Evolutionary conservation across 1,284 basidiomycete species (phyloP).

Genomic region (Ustilago crameri): DNA sequence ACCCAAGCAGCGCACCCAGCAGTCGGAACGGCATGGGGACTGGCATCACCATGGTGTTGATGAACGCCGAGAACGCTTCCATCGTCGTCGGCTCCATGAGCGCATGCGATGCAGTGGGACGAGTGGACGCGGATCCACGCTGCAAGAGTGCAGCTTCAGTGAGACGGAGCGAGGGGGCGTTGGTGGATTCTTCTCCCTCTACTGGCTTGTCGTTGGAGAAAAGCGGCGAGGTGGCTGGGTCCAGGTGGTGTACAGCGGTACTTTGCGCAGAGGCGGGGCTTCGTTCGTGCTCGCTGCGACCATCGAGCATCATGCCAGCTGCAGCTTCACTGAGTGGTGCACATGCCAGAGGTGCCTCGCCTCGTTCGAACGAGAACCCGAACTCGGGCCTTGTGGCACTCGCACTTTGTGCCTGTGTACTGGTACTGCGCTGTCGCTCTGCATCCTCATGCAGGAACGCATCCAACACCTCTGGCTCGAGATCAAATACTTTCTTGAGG

Average conservation of each 20-base stretch:
- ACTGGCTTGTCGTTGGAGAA: conserved; percentile 35
- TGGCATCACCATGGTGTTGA: conserved; percentile 53
- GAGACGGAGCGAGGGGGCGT: conserved; percentile 11
- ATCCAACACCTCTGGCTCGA: conserved; percentile 53
- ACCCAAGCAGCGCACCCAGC: conserved; percentile 42
- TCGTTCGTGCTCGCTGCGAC: conserved; percentile 25
- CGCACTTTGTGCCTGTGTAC: not conserved
- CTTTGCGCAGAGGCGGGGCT: conserved; percentile 9
- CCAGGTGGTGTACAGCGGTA: conserved; percentile 13
- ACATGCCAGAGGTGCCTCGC: conserved; percentile 18
- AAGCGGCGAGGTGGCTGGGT: conserved; percentile 27
- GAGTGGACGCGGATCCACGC: conserved; percentile 20
- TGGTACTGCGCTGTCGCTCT: conserved; percentile 5
- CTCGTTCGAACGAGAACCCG: conserved; percentile 31
- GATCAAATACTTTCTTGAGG: conserved; percentile 42
- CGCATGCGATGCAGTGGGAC: conserved; percentile 7
- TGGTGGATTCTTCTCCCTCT: conserved; percentile 22
- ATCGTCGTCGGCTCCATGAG: conserved; percentile 46
- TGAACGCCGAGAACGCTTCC: conserved; percentile 43
- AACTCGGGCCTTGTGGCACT: conserved; percentile 15
- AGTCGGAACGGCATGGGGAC: conserved; percentile 47
- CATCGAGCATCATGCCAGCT: conserved; percentile 28
- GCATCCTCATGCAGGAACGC: conserved; percentile 39
- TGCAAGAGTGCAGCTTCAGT: conserved; percentile 42
- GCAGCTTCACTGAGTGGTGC: conserved; percentile 13